Evolutionary conservation across 345 rosid species (phyloP).

Genomic region (Schrenkiella parvula): DNA sequence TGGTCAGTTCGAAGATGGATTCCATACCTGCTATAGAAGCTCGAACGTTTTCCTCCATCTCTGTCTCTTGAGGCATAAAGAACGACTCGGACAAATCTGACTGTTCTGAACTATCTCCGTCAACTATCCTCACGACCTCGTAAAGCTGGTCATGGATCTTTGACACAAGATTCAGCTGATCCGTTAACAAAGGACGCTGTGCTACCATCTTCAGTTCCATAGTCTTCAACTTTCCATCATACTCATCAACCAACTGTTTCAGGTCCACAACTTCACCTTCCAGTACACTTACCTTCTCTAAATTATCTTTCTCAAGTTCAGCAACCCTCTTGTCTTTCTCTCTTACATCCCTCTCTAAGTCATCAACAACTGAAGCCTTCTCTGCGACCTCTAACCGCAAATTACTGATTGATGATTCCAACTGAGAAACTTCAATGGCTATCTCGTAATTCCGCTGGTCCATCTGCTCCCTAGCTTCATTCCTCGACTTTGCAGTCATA

Average conservation of each 20-base stretch:
- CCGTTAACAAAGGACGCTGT: conserved; percentile 70
- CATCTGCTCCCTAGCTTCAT: conserved; percentile 88
- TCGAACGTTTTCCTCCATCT: conserved; percentile 75
- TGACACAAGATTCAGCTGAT: conserved; percentile 81
- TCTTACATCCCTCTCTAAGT: conserved; percentile 48
- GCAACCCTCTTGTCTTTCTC: conserved; percentile 57
- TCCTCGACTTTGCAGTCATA: conserved; percentile 53
- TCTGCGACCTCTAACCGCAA: conserved; percentile 64
- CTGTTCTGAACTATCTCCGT: conserved; percentile 53
- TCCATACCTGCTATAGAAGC: conserved; percentile 95
- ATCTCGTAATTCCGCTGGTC: conserved; percentile 96
- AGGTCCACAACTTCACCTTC: conserved; percentile 58
- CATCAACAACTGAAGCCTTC: conserved; percentile 49
- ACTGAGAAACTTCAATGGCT: conserved; percentile 97
- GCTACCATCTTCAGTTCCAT: conserved; percentile 59
- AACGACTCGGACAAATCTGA: conserved; percentile 76
- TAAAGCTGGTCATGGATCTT: conserved; percentile 70
- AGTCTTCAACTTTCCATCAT: conserved; percentile 63
- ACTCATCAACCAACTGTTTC: conserved; percentile 63
- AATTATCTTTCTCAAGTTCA: conserved; percentile 49
- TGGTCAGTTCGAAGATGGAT: conserved; percentile 65
- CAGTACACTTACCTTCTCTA: conserved; percentile 40
- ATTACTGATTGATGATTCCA: conserved; percentile 77
- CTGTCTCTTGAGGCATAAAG: conserved; percentile 82
- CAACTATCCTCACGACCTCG: conserved; percentile 54